A percentile compares a stretch with the other conserved stretches of the same genome.
phyloP scores from a whole-genome alignment of 2,329 filamentous ascomycete species.

The Tolypocladium tropicale region DNA sequence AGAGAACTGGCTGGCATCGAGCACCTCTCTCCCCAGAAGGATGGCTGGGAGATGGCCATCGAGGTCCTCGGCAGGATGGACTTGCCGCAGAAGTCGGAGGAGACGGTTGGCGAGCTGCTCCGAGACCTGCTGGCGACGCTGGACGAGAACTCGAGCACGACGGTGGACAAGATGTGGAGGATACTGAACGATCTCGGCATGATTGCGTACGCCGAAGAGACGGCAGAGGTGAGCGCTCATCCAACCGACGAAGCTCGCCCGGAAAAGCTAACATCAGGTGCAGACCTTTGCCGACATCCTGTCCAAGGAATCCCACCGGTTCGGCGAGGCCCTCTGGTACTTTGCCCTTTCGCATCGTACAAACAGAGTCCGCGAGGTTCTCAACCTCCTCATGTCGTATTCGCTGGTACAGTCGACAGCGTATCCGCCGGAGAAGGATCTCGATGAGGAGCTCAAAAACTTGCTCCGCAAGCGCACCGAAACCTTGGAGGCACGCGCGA shows the following conservation, averaged over 20 bases:
- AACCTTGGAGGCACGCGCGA: constrained; percentile 61
- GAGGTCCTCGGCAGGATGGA: constrained; percentile 75
- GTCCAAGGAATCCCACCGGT: constrained; percentile 61
- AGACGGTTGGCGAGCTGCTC: constrained; percentile 65
- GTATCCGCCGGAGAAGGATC: constrained; percentile 59
- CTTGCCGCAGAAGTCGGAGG: constrained; percentile 57
- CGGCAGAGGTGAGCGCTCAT: constrained; percentile 63
- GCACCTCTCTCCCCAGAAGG: constrained; percentile 36
- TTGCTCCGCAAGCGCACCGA: constrained; percentile 63
- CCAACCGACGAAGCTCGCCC: neutral
- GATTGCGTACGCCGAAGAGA: constrained; percentile 65
- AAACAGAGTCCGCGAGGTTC: constrained; percentile 71
- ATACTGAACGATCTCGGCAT: constrained; percentile 72
- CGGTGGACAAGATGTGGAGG: constrained; percentile 72
- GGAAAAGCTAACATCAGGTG: constrained; percentile 14
- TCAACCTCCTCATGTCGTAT: constrained; percentile 79
- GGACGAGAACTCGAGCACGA: constrained; percentile 55
- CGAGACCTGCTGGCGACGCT: constrained; percentile 50
- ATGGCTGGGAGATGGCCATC: constrained; percentile 87
- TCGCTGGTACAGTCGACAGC: constrained; percentile 77
- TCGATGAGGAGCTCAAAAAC: constrained; percentile 61
- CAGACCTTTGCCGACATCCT: constrained; percentile 78
- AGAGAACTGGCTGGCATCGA: constrained; percentile 50
- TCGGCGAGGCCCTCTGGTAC: constrained; percentile 81
- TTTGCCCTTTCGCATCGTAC: constrained; percentile 76